Evolutionary conservation across 306 rosid species (phyloP), one percentile per base, ranked within the genome.

Genomic region (Castanospermum australe): DNA sequence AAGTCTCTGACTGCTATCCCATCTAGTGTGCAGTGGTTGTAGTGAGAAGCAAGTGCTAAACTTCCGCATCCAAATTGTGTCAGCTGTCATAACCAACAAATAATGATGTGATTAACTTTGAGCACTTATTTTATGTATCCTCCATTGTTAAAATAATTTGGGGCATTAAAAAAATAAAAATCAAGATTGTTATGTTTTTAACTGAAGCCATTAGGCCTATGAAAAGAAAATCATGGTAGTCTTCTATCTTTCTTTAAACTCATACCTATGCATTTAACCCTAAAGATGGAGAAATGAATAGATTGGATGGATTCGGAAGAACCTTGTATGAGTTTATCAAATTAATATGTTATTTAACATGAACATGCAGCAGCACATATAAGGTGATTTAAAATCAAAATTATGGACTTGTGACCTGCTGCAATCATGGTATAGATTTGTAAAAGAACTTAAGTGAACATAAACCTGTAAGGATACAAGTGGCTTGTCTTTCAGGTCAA

Each of bases 11-110:
- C 66, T 55, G 85, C 70, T 36, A 84, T 36, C 2, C 92, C 94
- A 15, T 90, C 92, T 0, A 90, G 60, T 4, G 80, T 65, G 79
- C 90, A 88, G 13, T 90, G 94, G 61, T 90, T 90, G 78, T 82
- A 80, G 44, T 69, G 82, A 63, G 91, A 74, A 18, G 85, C 86
- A 4, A 90, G 86, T 5, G 90, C 92, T 39, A 86, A 68, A 51
- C 92, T 83, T 78, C 90, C 92, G 51, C 92, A 88, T 25, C 82
- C 90, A 78, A 90, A 86, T 21, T 86, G 87, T 36, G 92, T 86
- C 13, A 88, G 32, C 94, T 89, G 73, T 36, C 67, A 72, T 14
- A 57, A 75, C 21, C 57, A 62, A 71, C 66, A 67, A 20, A 62
- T 42, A 21, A 64, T 21, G 3, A 64, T 21, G 3, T 41, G 4